These are phyloP conservation scores for Neofusicoccum laricinum DNA, from an alignment of 2,329 filamentous ascomycete species.

Conservation along the genomic window DNA sequence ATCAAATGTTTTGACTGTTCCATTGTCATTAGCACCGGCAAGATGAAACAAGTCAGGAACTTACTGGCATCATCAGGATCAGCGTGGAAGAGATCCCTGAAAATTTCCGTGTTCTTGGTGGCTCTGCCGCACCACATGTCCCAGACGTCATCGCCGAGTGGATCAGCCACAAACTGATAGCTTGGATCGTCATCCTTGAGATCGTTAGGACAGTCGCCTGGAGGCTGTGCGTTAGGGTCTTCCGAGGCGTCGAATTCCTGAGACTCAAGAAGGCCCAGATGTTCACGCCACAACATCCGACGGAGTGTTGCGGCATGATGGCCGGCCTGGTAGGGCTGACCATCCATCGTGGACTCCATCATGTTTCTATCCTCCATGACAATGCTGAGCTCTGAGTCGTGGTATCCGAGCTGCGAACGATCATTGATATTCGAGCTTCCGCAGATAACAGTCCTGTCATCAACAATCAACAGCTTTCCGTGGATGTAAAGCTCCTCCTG, in stretches of 20 bases:
- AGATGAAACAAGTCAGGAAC: constrained; percentile 35
- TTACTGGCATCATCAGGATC: constrained; percentile 78
- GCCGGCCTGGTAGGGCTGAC: constrained; percentile 72
- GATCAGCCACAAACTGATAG: constrained; percentile 60
- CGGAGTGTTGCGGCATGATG: constrained; percentile 78
- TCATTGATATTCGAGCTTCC: constrained; percentile 92
- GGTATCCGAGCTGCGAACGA: constrained; percentile 78
- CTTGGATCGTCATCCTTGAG: constrained; percentile 61
- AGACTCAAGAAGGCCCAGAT: constrained; percentile 75
- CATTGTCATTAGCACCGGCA: constrained; percentile 34
- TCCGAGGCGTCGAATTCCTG: constrained; percentile 65
- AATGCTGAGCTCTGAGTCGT: constrained; percentile 88
- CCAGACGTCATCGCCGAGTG: constrained; percentile 56
- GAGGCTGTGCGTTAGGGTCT: constrained; percentile 73
- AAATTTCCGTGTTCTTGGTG: constrained; percentile 69
- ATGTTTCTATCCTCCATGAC: constrained; percentile 80
- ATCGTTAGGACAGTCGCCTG: constrained; percentile 66
- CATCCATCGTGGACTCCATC: constrained; percentile 73
- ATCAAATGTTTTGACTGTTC: constrained; percentile 70
- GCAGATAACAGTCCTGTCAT: constrained; percentile 81
- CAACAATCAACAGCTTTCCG: constrained; percentile 83
- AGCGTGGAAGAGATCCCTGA: constrained; percentile 77
- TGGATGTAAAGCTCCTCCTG: constrained; percentile 97
- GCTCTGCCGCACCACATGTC: constrained; percentile 68
- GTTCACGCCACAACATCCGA: constrained; percentile 84